A percentile compares a stretch with the other conserved stretches of the same genome.
Conservation (phyloP, 208 protist genomes). For the Trypanosoma cruzi region DNA sequence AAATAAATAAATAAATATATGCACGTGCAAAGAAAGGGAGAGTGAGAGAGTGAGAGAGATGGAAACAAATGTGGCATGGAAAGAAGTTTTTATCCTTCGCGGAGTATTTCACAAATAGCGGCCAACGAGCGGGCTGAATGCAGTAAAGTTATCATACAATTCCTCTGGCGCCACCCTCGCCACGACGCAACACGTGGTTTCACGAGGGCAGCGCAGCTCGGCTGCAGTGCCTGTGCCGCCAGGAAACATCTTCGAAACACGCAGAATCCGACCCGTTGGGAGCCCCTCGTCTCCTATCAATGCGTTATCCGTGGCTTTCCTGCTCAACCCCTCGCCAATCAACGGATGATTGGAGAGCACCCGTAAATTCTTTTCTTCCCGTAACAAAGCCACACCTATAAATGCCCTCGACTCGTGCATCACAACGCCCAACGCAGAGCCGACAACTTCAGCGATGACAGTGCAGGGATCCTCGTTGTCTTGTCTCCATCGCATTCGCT, state of each 20-base stretch:
- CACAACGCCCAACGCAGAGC: constrained; percentile 15
- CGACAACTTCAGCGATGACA: background rate
- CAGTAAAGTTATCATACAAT: background rate
- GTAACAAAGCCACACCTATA: constrained; percentile 21
- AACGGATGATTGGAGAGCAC: background rate
- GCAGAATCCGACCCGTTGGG: constrained; percentile 7
- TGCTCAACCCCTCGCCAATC: background rate
- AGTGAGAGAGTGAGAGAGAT: background rate
- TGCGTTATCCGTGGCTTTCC: background rate
- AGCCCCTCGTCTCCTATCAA: background rate
- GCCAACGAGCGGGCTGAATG: constrained; percentile 21
- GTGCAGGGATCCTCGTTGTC: background rate
- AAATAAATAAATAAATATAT: no score
- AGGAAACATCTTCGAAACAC: constrained; percentile 25
- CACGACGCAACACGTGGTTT: background rate
- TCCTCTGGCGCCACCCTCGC: constrained; percentile 24
- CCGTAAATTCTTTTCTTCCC: background rate
- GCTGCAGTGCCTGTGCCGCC: constrained; percentile 16
- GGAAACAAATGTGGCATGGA: background rate
- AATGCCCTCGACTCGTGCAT: constrained; percentile 26
- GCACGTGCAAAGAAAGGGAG: background rate
- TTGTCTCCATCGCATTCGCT: constrained; percentile 1
- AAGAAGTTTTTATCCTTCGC: background rate
- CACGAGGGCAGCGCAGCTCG: background rate
- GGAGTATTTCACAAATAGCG: constrained; percentile 17